Evolutionary conservation across 495 filamentous ascomycete genomes (phyloP).

Genomic region (Lindgomyces ingoldianus): DNA sequence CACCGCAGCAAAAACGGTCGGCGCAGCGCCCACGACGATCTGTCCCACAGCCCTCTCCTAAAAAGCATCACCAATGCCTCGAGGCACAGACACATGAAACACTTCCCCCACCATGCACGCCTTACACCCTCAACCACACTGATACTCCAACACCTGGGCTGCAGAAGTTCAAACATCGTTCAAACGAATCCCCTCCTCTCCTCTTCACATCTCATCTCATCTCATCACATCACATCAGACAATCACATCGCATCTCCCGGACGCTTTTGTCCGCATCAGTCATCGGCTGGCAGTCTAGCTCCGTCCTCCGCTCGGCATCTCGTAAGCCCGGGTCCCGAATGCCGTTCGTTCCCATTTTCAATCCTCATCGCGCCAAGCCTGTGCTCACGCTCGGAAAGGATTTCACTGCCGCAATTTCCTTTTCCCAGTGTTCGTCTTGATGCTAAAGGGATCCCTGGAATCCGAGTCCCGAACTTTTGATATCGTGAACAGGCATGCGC

Average conservation of each 20-base stretch:
- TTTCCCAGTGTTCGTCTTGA: not conserved
- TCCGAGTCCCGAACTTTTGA: not conserved
- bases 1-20: not conserved
- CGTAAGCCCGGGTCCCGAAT: not conserved
- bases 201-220: not conserved
- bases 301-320: not conserved
- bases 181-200: not conserved
- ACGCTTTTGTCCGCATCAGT: not conserved
- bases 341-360: too few species aligned
- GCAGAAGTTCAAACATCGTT: not conserved
- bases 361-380: not conserved
- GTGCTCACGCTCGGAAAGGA: too few species aligned
- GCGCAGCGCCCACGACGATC: too few species aligned
- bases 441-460: not conserved
- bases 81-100: not conserved
- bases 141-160: not conserved
- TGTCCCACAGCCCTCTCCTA: too few species aligned
- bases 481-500: too few species aligned
- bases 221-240: not conserved
- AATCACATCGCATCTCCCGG: not conserved
- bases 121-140: not conserved
- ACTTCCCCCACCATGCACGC: not conserved
- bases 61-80: too few species aligned
- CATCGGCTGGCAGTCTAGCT: not conserved
- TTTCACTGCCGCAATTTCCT: not conserved